Percentiles rank a stretch among this genome's conserved stretches.
phyloP scores from a whole-genome alignment of 2,329 filamentous ascomycete genomes.

The Apiospora pterosperma region DNA sequence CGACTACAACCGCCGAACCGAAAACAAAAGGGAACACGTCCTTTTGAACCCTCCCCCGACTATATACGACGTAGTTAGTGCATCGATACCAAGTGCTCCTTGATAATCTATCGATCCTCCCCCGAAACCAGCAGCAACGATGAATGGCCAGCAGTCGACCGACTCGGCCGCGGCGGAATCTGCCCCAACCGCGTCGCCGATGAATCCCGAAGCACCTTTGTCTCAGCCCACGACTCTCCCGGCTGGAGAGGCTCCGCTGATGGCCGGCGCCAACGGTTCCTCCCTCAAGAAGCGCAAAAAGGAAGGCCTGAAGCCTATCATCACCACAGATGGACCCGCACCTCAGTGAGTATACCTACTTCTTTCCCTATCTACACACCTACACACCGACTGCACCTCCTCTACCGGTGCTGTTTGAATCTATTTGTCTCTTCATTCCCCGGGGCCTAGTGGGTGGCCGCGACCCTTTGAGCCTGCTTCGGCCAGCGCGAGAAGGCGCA shows the following conservation, averaged over 20 bases:
- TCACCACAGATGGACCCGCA: slow-evolving; percentile 61
- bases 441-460: neutral
- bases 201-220: neutral
- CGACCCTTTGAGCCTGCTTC: neutral
- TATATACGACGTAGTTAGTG: neutral
- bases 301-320: slow-evolving; percentile 70
- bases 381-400: slow-evolving; percentile 7
- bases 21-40: neutral
- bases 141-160: neutral
- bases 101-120: neutral
- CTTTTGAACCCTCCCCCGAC: neutral
- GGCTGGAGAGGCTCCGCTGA: slow-evolving; percentile 19
- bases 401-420: too few relatives aligned
- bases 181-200: neutral
- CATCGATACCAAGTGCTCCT: neutral
- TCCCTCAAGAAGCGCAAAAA: slow-evolving; percentile 71
- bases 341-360: slow-evolving; percentile 28
- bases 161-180: neutral
- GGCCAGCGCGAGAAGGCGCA: neutral
- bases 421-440: too few relatives aligned
- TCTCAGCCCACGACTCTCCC: slow-evolving; percentile 1
- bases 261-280: slow-evolving; percentile 29
- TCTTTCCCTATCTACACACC: slow-evolving; percentile 9
- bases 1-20: too few relatives aligned
- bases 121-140: neutral